Conservation (phyloP, 2,329 filamentous ascomycete species). For the Diaporthe sp. region DNA sequence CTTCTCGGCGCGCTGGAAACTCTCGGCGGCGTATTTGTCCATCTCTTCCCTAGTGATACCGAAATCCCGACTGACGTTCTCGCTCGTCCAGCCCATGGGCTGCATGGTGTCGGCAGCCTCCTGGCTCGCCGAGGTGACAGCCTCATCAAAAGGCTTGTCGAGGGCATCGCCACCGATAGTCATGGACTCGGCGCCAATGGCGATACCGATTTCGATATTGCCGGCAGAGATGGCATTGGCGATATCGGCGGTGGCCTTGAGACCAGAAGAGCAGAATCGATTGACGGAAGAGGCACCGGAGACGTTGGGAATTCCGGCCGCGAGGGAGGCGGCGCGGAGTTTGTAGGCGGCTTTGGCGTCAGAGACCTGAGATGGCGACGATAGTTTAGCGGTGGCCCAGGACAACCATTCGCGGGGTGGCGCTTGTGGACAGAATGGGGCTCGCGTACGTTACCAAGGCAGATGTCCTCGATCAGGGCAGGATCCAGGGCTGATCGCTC, state of each 20-base stretch:
- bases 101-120: conserved; percentile 89
- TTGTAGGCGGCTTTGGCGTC: conserved; percentile 92
- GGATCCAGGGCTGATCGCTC: conserved; percentile 83
- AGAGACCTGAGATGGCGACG: conserved; percentile 70
- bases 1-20: conserved; percentile 86
- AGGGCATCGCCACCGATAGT: conserved; percentile 77
- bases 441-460: conserved; percentile 81
- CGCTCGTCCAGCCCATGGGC: conserved; percentile 98
- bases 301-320: conserved; percentile 94
- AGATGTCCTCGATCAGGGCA: conserved; percentile 87
- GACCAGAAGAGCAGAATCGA: conserved; percentile 96
- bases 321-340: conserved; percentile 86
- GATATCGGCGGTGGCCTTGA: conserved; percentile 96
- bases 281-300: conserved; percentile 85
- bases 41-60: conserved; percentile 83
- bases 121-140: conserved; percentile 77
- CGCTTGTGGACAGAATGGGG: background rate
- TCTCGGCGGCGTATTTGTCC: conserved; percentile 89
- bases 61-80: conserved; percentile 95
- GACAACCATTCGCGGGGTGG: background rate
- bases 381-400: background rate
- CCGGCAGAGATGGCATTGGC: conserved; percentile 86
- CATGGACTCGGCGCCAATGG: conserved; percentile 92
- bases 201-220: conserved; percentile 88
- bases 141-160: conserved; percentile 80